Percentiles rank a stretch among this genome's conserved stretches.
Evolutionary conservation across 805 yeast genomes (phyloP).

Genomic region (Zygosaccharomyces bisporus): DNA sequence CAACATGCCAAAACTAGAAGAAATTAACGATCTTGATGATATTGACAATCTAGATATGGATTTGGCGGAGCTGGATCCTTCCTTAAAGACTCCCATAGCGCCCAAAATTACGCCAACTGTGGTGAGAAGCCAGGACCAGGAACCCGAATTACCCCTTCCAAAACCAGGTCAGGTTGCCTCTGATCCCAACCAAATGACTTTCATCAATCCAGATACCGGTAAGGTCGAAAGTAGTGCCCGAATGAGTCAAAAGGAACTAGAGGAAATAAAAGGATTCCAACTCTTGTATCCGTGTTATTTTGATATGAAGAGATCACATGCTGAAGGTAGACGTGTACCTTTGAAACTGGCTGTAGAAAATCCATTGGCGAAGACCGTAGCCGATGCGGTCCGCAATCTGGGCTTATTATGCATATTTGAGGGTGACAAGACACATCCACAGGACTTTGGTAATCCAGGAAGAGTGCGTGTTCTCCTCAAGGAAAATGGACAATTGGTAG

Average conservation of each 20-base stretch:
- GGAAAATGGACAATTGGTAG: constrained; percentile 44
- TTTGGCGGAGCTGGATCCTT: constrained; percentile 82
- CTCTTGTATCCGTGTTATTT: constrained; percentile 89
- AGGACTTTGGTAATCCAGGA: constrained; percentile 98
- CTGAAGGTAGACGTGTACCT: constrained; percentile 81
- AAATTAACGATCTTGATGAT: constrained; percentile 72
- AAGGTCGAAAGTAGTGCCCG: constrained; percentile 26
- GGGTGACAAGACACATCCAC: constrained; percentile 88
- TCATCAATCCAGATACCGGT: constrained; percentile 32
- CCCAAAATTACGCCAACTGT: constrained; percentile 61
- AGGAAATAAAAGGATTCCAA: constrained; percentile 66
- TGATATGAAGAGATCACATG: constrained; percentile 68
- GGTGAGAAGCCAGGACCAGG: constrained; percentile 56
- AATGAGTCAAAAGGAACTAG: constrained; percentile 53
- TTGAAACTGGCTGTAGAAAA: constrained; percentile 67
- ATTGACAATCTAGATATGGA: constrained; percentile 93
- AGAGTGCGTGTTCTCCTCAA: constrained; percentile 75
- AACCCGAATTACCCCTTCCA: constrained; percentile 10
- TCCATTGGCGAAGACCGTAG: constrained; percentile 79
- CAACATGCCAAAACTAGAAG: constrained; percentile 69
- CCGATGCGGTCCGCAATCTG: constrained; percentile 58
- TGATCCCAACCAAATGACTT: constrained; percentile 17
- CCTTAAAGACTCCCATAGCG: constrained; percentile 63
- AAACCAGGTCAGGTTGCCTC: not conserved
- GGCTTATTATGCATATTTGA: constrained; percentile 49